Base-by-base conservation (phyloP, 345 rosid genomes). In the Passiflora organensis region DNA sequence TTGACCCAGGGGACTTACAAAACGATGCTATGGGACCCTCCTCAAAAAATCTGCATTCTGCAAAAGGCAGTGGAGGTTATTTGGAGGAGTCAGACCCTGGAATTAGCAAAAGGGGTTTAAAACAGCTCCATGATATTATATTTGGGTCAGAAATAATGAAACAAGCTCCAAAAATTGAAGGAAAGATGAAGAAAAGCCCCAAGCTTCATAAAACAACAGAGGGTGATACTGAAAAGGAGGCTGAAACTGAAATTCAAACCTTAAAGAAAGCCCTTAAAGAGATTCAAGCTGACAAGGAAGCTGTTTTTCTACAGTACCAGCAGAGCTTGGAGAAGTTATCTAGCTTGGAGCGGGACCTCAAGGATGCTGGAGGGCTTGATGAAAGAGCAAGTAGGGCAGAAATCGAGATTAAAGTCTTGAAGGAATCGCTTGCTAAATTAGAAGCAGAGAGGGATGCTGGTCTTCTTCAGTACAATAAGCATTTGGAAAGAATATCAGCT, bases 91-190 rank as follows among this genome's bases (percentile, higher is more conserved):
- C 73, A 24, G 70, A 62, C 46, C 24, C 76, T 62, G 74, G 71
- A 19, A 70, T 68, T 28, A 73, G 75, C 61, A 85, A 52, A 60
- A 78, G 62, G 58, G 94, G 93, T 22, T 68, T 93, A 51, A 84
- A 84, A 69, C 89, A 80, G 78, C 78, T 88, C 59, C 74, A 70
- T 39, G 85, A 85, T 21, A 65, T n/a, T n/a, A n/a, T 82, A 67
- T 72, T 77, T 19, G 66, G 65, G 1, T 66, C 77, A 0, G 68
- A 59, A 36, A 66, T n/a, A n/a, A n/a, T n/a, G n/a, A n/a, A n/a
- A n/a, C n/a, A n/a, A n/a, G n/a, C n/a, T n/a, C n/a, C 70, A 54
- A 55, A 53, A 48, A 36, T 43, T 63, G 51, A 51, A 54, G 71
- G 70, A 51, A 75, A 44, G 22, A 22, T 41, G 48, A 67, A 60